phyloP scores from a whole-genome alignment of 148 eudicot genomes.

The Camellia granthamiana region DNA sequence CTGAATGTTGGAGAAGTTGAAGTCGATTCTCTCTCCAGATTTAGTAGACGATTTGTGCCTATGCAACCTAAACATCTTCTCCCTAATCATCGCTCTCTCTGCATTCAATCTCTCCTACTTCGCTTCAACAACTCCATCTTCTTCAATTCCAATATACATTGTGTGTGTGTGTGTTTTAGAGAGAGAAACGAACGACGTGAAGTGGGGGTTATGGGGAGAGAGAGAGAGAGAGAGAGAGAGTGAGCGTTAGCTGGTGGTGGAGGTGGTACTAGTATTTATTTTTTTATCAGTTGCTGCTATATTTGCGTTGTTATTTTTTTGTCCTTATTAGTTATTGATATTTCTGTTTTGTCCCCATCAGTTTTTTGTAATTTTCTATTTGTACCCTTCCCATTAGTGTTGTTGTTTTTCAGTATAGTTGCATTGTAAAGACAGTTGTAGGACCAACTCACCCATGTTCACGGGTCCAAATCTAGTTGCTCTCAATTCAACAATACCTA shows the following conservation, averaged over 20 bases:
- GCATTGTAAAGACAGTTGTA: background rate
- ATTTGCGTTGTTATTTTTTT: background rate
- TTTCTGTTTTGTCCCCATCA: slow-evolving; percentile 7
- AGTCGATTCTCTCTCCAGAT: slow-evolving; percentile 50
- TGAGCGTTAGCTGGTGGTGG: background rate
- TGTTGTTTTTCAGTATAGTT: background rate
- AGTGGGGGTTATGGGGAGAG: background rate
- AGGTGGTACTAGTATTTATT: background rate
- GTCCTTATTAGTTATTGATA: background rate
- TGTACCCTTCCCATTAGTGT: background rate
- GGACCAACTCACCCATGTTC: background rate
- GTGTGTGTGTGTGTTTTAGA: background rate
- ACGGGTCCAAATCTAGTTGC: background rate
- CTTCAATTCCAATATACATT: background rate
- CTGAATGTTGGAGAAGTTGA: slow-evolving; percentile 65
- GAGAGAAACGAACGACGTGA: background rate
- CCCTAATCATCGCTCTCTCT: slow-evolving; percentile 13
- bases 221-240: slow-evolving; percentile 6
- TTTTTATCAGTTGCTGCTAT: background rate
- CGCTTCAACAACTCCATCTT: background rate
- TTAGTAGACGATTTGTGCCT: slow-evolving; percentile 34
- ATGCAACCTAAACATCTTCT: slow-evolving; percentile 63
- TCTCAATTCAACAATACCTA: too few species aligned
- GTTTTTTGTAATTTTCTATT: background rate
- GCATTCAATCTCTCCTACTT: background rate